Conservation (phyloP, 2,329 filamentous ascomycete genomes). For the Aureobasidium melanogenum region DNA sequence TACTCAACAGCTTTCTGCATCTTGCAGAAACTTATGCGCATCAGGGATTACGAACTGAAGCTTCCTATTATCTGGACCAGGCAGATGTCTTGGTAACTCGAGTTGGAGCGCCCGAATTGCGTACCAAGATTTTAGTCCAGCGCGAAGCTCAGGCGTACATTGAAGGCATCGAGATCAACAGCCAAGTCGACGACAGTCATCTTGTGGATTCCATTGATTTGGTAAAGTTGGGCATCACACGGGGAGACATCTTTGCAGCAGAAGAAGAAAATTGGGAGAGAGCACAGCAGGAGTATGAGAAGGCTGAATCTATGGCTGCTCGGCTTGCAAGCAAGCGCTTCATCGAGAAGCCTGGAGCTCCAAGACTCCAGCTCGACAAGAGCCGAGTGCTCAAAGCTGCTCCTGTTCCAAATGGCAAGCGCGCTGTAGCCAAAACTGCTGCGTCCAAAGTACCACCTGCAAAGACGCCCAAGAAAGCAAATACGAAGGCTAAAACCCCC, state of each 20-base stretch:
- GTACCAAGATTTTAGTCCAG: neutral
- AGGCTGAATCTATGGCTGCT: conserved; percentile 5
- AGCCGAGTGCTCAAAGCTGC: neutral
- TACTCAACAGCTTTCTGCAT: conserved; percentile 63
- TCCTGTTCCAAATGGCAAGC: neutral
- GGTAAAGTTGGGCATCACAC: neutral
- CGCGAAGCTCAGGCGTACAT: neutral
- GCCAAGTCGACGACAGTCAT: neutral
- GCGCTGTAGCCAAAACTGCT: neutral
- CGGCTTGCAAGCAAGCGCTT: neutral
- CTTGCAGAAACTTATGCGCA: conserved; percentile 73
- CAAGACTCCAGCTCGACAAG: neutral
- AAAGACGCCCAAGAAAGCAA: neutral
- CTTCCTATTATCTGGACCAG: conserved; percentile 78
- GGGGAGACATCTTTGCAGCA: neutral
- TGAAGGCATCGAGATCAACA: neutral
- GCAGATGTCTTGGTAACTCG: conserved; percentile 63
- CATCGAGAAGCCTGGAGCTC: neutral
- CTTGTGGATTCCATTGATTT: neutral
- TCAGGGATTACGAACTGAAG: conserved; percentile 79
- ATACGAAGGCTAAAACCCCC: neutral
- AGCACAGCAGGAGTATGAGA: conserved; percentile 2
- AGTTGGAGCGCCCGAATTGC: neutral
- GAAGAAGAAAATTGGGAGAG: neutral
- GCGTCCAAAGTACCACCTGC: neutral